phyloP scores from a whole-genome alignment of 768 basidiomycete species.

The Tylopilus cervinicoccineus region DNA sequence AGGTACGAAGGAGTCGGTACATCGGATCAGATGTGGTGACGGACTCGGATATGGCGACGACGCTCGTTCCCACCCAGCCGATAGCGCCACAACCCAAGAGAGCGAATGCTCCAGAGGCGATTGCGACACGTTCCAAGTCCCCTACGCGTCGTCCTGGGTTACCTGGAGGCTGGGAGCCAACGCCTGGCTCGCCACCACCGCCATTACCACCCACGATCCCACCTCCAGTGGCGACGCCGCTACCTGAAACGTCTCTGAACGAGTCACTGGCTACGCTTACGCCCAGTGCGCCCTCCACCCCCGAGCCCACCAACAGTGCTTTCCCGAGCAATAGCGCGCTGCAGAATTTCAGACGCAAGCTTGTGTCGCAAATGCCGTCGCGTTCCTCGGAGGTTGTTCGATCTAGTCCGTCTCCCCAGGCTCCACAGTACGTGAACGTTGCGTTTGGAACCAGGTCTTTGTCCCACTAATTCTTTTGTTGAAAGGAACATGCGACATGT shows the following conservation, averaged over 20 bases:
- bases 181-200: slow-evolving; percentile 12
- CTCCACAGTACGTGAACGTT: slow-evolving; percentile 15
- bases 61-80: slow-evolving; percentile 8
- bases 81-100: slow-evolving; percentile 12
- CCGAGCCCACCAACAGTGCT: slow-evolving; percentile 4
- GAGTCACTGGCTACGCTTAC: background rate
- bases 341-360: slow-evolving; percentile 28
- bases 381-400: slow-evolving; percentile 14
- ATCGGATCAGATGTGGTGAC: slow-evolving; percentile 18
- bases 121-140: slow-evolving; percentile 15
- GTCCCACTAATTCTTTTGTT: background rate
- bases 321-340: slow-evolving; percentile 15
- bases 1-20: slow-evolving; percentile 29
- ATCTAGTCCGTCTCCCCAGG: slow-evolving; percentile 12
- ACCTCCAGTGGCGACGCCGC: background rate
- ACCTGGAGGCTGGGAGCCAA: slow-evolving; percentile 22
- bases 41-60: slow-evolving; percentile 3
- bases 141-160: slow-evolving; percentile 16
- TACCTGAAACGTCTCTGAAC: slow-evolving; percentile 2
- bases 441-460: background rate
- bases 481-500: slow-evolving; percentile 25
- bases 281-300: background rate
- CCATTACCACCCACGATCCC: slow-evolving; percentile 6
- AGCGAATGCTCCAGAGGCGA: background rate
- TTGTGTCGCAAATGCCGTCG: slow-evolving; percentile 17